A percentile compares a stretch with the other conserved stretches of the same genome.
phyloP scores from a whole-genome alignment of 1,284 basidiomycete genomes.

The Schizopora paradoxa region DNA sequence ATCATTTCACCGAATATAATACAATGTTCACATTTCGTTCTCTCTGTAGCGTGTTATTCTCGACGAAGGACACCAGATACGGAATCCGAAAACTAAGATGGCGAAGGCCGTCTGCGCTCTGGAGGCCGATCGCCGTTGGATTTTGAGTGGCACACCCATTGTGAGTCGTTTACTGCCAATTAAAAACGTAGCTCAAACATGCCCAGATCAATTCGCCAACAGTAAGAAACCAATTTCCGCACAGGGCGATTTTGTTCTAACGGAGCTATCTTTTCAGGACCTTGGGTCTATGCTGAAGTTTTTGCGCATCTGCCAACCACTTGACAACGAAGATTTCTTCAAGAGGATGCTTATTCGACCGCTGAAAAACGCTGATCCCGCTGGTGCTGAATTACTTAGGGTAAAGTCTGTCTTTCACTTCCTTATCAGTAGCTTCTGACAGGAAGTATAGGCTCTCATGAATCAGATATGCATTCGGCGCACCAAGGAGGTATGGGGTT shows the following conservation, averaged over 20 bases:
- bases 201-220: conserved; percentile 74
- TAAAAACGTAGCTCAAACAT: not conserved
- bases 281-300: conserved; percentile 82
- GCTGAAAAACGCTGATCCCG: conserved; percentile 58
- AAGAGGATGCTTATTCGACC: conserved; percentile 71
- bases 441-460: conserved; percentile 63
- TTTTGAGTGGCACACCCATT: conserved; percentile 82
- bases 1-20: too few relatives aligned
- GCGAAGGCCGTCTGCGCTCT: conserved; percentile 66
- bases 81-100: conserved; percentile 84
- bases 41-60: conserved; percentile 62
- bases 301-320: conserved; percentile 72
- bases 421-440: conserved; percentile 11
- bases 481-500: conserved; percentile 67
- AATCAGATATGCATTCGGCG: conserved; percentile 77
- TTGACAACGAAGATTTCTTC: conserved; percentile 78
- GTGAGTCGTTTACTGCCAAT: conserved; percentile 37
- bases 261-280: conserved; percentile 43
- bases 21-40: not conserved
- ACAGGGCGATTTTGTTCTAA: not conserved
- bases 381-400: conserved; percentile 67
- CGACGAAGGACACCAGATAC: conserved; percentile 84
- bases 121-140: conserved; percentile 73
- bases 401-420: conserved; percentile 33
- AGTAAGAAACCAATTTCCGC: conserved; percentile 29